phyloP scores from a whole-genome alignment of 371 early-diverging fungal genomes.

The Haplosporangium sp. region DNA sequence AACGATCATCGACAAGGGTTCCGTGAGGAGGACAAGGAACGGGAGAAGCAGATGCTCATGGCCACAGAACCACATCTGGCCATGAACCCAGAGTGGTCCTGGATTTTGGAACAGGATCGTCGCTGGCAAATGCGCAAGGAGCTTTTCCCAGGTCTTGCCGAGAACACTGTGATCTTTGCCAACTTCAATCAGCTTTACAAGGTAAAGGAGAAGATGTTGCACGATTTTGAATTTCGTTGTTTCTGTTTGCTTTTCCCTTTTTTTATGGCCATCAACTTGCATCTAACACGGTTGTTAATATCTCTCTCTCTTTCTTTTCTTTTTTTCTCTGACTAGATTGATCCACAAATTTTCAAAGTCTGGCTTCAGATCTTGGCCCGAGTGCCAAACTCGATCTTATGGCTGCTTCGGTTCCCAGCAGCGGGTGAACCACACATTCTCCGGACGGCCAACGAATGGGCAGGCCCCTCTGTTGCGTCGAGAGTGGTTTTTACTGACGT shows the following conservation, averaged over 20 bases:
- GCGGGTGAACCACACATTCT: slow-evolving; percentile 85
- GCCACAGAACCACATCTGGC: slow-evolving; percentile 50
- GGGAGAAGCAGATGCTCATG: slow-evolving; percentile 50
- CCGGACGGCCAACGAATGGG: slow-evolving; percentile 79
- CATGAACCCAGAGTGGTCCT: slow-evolving; percentile 60
- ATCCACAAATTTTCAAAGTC: slow-evolving; percentile 63
- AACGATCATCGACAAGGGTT: slow-evolving; percentile 95
- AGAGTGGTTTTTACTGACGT: slow-evolving; percentile 92
- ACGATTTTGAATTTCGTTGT: not conserved
- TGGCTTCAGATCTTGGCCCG: slow-evolving; percentile 88
- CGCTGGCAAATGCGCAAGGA: slow-evolving; percentile 89
- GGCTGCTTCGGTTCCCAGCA: slow-evolving; percentile 92
- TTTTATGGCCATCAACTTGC: no score
- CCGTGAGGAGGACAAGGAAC: slow-evolving; percentile 77
- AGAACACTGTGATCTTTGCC: slow-evolving; percentile 90
- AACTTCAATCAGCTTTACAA: slow-evolving; percentile 97
- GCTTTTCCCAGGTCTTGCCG: slow-evolving; percentile 84
- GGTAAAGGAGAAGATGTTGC: slow-evolving; percentile 39
- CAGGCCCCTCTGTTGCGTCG: slow-evolving; percentile 81
- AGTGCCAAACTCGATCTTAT: slow-evolving; percentile 86
- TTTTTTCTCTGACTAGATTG: slow-evolving; percentile 26
- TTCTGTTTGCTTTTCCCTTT: not conserved
- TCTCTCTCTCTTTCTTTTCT: not conserved
- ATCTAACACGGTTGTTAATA: no score
- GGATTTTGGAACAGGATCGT: slow-evolving; percentile 83